phyloP scores from a whole-genome alignment of 2,329 filamentous ascomycete genomes.

The Xylaria sp. region DNA sequence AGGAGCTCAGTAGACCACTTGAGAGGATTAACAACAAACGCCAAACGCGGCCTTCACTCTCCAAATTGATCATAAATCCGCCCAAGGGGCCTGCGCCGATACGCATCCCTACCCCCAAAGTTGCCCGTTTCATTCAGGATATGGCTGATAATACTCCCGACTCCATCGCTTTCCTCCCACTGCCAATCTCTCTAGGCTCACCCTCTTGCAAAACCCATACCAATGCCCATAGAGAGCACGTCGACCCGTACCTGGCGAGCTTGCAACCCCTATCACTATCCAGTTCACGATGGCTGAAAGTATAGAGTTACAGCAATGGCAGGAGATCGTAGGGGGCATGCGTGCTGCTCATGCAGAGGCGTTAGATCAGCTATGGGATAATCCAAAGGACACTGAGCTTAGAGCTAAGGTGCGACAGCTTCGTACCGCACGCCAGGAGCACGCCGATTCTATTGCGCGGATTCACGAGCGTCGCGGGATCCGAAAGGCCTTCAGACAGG shows the following conservation, averaged over 20 bases:
- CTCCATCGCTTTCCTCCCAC: not conserved
- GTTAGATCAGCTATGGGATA: not conserved
- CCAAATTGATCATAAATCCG: not conserved
- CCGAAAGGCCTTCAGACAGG: slow-evolving; percentile 1
- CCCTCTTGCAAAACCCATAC: not conserved
- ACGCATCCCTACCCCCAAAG: not conserved
- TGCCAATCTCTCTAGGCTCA: not conserved
- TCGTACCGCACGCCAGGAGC: not conserved
- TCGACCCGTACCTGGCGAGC: not conserved
- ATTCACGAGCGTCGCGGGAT: not conserved
- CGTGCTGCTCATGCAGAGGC: not conserved
- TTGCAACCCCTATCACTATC: not conserved
- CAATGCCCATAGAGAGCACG: too few relatives aligned
- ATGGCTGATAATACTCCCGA: not conserved
- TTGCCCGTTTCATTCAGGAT: not conserved
- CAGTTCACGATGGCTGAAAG: slow-evolving; percentile 12
- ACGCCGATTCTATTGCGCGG: not conserved
- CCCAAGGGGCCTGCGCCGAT: not conserved
- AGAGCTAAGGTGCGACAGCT: not conserved
- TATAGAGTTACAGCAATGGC: slow-evolving; percentile 5
- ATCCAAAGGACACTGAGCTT: not conserved
- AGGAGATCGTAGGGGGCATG: not conserved
- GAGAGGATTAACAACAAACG: not conserved
- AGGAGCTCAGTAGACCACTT: not conserved
- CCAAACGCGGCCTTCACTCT: slow-evolving; percentile 2